A percentile compares a stretch with the other conserved stretches of the same genome.
Conservation (phyloP, 306 rosid species). For the Vicia sativa region DNA sequence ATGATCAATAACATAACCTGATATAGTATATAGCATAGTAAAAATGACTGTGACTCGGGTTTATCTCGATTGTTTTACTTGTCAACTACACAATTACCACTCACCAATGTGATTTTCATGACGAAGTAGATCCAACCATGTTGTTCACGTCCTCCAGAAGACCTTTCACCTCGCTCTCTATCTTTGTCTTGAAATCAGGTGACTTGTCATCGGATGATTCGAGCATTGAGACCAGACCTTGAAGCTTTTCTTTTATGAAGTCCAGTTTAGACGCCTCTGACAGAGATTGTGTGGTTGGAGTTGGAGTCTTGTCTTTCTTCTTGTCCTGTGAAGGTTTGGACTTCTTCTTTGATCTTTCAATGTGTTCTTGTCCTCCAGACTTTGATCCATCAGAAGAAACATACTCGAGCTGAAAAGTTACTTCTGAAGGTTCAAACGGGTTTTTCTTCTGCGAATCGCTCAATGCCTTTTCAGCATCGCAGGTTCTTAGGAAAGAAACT, state of each 20-base stretch:
- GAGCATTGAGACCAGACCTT: slow-evolving; percentile 56
- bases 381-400: slow-evolving; percentile 33
- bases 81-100: slow-evolving; percentile 30
- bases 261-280: slow-evolving; percentile 48
- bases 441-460: slow-evolving; percentile 47
- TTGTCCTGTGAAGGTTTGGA: slow-evolving; percentile 35
- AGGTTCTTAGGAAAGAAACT: slow-evolving; percentile 49
- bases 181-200: slow-evolving; percentile 44
- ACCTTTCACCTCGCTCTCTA: slow-evolving; percentile 55
- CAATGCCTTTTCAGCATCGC: slow-evolving; percentile 64
- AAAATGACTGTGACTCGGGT: too few species aligned
- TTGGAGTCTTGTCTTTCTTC: slow-evolving; percentile 25
- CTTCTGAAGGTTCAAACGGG: slow-evolving; percentile 58
- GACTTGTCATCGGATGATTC: slow-evolving; percentile 48
- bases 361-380: slow-evolving; percentile 51
- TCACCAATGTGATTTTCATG: slow-evolving; percentile 37
- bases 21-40: slow-evolving; percentile 30
- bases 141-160: slow-evolving; percentile 67
- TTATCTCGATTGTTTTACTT: too few species aligned
- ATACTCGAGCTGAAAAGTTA: slow-evolving; percentile 50
- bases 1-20: slow-evolving; percentile 23
- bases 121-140: slow-evolving; percentile 50
- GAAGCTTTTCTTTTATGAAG: slow-evolving; percentile 55
- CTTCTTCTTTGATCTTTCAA: slow-evolving; percentile 39
- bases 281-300: slow-evolving; percentile 34